Evolutionary conservation across 2,329 filamentous ascomycete species (phyloP).

Genomic region (Sporothrix pallida): DNA sequence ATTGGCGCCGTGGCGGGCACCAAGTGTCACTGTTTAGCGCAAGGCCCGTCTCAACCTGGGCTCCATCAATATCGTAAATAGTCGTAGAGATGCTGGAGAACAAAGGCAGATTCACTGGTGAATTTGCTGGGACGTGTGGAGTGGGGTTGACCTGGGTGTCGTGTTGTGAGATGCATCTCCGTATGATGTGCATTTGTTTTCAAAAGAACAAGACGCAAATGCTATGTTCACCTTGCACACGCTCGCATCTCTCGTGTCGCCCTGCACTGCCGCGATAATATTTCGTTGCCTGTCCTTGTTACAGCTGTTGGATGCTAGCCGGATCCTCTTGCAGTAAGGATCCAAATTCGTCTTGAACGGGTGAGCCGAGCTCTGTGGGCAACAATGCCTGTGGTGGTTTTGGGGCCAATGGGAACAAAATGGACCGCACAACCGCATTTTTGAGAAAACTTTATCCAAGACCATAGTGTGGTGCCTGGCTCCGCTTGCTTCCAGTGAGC

Average conservation of each 20-base stretch:
- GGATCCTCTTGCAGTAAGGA: background rate
- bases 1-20: background rate
- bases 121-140: constrained; percentile 1
- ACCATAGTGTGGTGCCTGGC: background rate
- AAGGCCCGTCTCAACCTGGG: background rate
- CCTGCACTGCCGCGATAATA: constrained; percentile 28
- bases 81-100: constrained; percentile 20
- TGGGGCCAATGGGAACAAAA: background rate
- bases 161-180: background rate
- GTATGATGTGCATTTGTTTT: background rate
- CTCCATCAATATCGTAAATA: background rate
- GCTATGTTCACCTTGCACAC: constrained; percentile 3
- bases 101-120: constrained; percentile 22
- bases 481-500: background rate
- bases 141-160: background rate
- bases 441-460: too few species aligned
- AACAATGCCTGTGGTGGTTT: background rate
- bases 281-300: background rate
- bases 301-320: background rate
- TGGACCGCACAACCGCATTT: too few species aligned
- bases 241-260: constrained; percentile 9
- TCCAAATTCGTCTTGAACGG: background rate
- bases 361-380: background rate
- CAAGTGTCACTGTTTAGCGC: constrained; percentile 16
- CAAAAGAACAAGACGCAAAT: background rate